These are phyloP conservation scores for Vicia villosa DNA, from an alignment of 306 rosid species.

Conservation along the genomic window DNA sequence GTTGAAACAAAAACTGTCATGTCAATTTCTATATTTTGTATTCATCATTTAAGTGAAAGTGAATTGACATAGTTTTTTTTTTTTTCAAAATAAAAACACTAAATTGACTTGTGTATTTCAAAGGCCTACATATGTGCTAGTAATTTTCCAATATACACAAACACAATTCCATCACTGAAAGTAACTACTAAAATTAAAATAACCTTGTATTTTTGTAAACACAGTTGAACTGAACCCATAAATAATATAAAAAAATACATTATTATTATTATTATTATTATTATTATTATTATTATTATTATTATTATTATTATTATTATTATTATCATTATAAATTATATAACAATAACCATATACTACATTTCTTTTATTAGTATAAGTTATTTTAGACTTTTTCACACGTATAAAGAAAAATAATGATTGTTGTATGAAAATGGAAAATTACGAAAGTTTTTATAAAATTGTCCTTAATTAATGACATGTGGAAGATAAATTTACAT, in stretches of 20 bases:
- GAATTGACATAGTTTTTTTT: background rate
- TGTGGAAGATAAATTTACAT: no score
- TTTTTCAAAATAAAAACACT: background rate
- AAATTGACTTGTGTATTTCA: conserved; percentile 19
- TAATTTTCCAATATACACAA: background rate
- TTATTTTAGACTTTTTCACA: no score
- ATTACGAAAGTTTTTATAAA: no score
- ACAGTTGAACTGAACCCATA: background rate
- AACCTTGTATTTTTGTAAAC: background rate
- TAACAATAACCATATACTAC: conserved; percentile 17
- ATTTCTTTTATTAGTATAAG: no score
- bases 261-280: no score
- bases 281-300: no score
- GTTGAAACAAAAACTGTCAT: conserved; percentile 26
- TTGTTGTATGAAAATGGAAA: no score
- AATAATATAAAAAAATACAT: background rate
- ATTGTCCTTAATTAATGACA: no score
- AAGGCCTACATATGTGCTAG: background rate
- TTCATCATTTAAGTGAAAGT: conserved; percentile 5
- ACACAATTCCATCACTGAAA: background rate
- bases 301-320: no score
- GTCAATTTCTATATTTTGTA: conserved; percentile 11
- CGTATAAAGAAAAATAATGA: no score
- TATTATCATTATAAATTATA: background rate
- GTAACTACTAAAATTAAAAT: background rate